Base-by-base conservation (phyloP, 1,284 basidiomycete species). In the Vanrija sp. region DNA sequence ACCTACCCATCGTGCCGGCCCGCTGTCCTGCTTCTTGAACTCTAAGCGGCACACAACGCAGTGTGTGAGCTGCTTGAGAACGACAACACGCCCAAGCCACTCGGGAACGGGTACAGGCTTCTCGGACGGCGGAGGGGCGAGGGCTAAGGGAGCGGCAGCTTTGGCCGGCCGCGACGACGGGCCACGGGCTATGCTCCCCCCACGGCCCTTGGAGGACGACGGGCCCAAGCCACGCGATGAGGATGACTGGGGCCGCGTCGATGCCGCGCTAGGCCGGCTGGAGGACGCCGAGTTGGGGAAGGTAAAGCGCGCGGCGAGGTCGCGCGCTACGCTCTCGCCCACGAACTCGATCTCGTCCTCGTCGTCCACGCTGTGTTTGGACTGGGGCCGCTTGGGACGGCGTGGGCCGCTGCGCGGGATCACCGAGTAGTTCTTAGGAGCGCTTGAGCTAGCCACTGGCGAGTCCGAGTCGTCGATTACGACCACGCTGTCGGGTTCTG, bases 261-360 rank as follows among this genome's bases (percentile, higher is more conserved):
- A 25, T 8, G 48, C 82, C 80, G 9, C 87, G 87, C 16, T 85
- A 86, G 15, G 80, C 78, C 15, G 78, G 67, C 23, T 82, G 78
- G 26, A 68, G 74, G 57, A 78, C 55, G n/a, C 80, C 79, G 46
- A 78, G 75, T 34, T 29, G 28, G 44, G 42, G 51, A 42, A 54
- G 14, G 48, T 34, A 29, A 61, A 61, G 5, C 50, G 43, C 18
- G 10, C 45, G 3, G 52, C 38, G 14, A 61, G 53, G n/a, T 34
- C 45, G 12, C 28, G 28, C 1, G 18, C 50, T 2, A 40, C 49
- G 6, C 42, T 50, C 38, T 61, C 49, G 26, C 54, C 48, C 10
- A 62, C 25, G 47, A 59, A 62, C 5, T 57, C 49, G n/a, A 62
- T 45, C 15, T 62, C 61, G 19, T 59, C 54, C 5, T 59, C 55